Conservation (phyloP, 2,329 filamentous ascomycete species). For the Xylaria polymorpha region DNA sequence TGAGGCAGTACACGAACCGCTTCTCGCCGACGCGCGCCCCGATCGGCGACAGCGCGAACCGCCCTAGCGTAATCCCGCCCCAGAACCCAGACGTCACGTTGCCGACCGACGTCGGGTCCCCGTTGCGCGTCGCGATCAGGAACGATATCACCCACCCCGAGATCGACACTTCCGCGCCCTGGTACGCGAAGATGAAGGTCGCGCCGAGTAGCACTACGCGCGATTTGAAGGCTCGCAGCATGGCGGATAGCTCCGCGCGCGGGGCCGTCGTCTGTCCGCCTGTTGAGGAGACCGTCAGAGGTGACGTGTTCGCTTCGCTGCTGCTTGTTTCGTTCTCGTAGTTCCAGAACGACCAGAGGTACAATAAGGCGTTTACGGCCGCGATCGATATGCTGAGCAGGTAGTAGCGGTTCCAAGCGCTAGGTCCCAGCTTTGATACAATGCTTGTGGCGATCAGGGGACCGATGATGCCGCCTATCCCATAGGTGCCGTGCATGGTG, state of each 20-base stretch:
- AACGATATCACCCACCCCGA: constrained; percentile 91
- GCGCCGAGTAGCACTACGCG: constrained; percentile 77
- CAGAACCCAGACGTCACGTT: constrained; percentile 81
- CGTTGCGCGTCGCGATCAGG: constrained; percentile 77
- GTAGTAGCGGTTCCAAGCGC: constrained; percentile 78
- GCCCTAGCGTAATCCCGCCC: constrained; percentile 80
- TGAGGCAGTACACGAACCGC: constrained; percentile 72
- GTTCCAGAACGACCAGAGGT: constrained; percentile 74
- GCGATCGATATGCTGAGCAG: constrained; percentile 71
- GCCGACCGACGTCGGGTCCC: constrained; percentile 76
- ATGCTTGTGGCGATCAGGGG: constrained; percentile 81
- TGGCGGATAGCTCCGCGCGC: constrained; percentile 51
- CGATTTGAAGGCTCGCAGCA: constrained; percentile 62
- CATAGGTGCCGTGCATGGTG: constrained; percentile 74
- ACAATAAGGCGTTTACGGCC: constrained; percentile 66
- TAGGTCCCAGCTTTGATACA: constrained; percentile 64
- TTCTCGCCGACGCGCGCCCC: constrained; percentile 78
- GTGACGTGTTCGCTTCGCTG: neutral
- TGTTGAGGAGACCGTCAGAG: constrained; percentile 19
- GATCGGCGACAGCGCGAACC: constrained; percentile 75
- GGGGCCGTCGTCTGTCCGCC: constrained; percentile 14
- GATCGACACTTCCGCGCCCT: constrained; percentile 85
- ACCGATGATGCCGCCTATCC: constrained; percentile 72
- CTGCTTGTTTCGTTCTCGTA: constrained; percentile 71
- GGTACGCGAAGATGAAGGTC: constrained; percentile 86